Base-by-base conservation (phyloP, 768 basidiomycete species). In the Phlegmacium glaucopus region DNA sequence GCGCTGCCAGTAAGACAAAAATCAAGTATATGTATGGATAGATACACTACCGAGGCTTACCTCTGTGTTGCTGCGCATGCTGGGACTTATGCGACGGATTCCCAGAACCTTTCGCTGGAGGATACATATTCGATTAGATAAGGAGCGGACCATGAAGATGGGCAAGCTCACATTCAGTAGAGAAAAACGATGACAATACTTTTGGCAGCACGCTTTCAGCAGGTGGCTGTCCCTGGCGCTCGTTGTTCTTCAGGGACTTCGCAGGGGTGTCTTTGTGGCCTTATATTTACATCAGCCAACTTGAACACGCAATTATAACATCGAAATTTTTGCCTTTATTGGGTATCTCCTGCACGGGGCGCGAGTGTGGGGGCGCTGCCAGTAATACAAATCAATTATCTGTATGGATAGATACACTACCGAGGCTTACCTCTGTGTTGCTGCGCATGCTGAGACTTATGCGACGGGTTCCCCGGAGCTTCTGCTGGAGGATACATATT, bases 371-470 rank as follows among this genome's bases (percentile, higher is more conserved):
- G 29, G 49, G 44, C 44, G 38, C 44, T 50, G 49, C 43, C 38
- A 50, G 45, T 37, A 50, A 50, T 37, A 32, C 44, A 41, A 41
- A 49, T 38, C 39, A 17, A 41, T 45, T 45, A 50, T 50, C 44
- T 44, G 36, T 40, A 50, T 50, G 36, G 38, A 45, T 39, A 45
- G 29, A 45, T 50, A 44, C 34, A 49, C 34, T 48, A 39, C 42
- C 30, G 37, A 52, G 42, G 47, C 51, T 52, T 48, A 52, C 51
- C 46, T 42, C 48, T 52, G 50, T 48, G 50, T 35, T 49, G 47
- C 38, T n/a, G n/a, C n/a, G n/a, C n/a, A n/a, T 49, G 47, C 40
- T 49, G 47, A 49, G 47, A 36, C 40, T 47, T 47, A 48, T 43
- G 37, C 51, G 47, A 52, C 27, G 51, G 51, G 32, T 25, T 40